Evolutionary conservation across 2,329 filamentous ascomycete genomes (phyloP).

Genomic region (Claviceps sp.): DNA sequence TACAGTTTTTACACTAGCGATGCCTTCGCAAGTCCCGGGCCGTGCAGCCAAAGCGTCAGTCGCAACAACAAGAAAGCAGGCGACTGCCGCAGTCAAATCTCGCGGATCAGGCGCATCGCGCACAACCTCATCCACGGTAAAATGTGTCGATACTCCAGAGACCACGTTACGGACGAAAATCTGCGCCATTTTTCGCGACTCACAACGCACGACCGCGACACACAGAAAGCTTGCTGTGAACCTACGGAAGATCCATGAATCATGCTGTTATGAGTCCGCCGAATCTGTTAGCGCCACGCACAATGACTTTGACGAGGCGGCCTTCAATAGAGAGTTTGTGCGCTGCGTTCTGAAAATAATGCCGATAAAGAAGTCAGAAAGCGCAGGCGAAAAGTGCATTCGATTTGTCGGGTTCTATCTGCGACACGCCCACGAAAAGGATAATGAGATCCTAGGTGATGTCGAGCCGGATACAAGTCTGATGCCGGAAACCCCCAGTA

Average conservation of each 20-base stretch:
- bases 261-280: slow-evolving; percentile 55
- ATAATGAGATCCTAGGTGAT: slow-evolving; percentile 53
- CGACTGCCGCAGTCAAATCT: slow-evolving; percentile 22
- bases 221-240: slow-evolving; percentile 83
- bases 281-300: slow-evolving; percentile 36
- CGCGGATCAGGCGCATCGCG: slow-evolving; percentile 34
- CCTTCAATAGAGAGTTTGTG: slow-evolving; percentile 78
- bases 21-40: slow-evolving; percentile 37
- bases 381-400: slow-evolving; percentile 72
- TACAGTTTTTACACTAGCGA: slow-evolving; percentile 13
- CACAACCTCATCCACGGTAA: slow-evolving; percentile 45
- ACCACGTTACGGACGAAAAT: slow-evolving; percentile 62
- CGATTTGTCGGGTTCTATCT: slow-evolving; percentile 83
- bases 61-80: slow-evolving; percentile 26
- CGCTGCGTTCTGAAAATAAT: slow-evolving; percentile 73
- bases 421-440: slow-evolving; percentile 55
- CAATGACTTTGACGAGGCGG: slow-evolving; percentile 65
- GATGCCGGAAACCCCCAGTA: slow-evolving; percentile 72
- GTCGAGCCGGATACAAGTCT: slow-evolving; percentile 55
- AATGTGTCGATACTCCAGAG: slow-evolving; percentile 61
- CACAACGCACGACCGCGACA: slow-evolving; percentile 78
- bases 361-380: slow-evolving; percentile 82
- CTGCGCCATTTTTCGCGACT: slow-evolving; percentile 61
- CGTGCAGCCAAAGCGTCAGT: slow-evolving; percentile 33
- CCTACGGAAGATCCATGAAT: slow-evolving; percentile 80